Base-by-base conservation (phyloP, 2,329 filamentous ascomycete species). In the Eutypa lata region DNA sequence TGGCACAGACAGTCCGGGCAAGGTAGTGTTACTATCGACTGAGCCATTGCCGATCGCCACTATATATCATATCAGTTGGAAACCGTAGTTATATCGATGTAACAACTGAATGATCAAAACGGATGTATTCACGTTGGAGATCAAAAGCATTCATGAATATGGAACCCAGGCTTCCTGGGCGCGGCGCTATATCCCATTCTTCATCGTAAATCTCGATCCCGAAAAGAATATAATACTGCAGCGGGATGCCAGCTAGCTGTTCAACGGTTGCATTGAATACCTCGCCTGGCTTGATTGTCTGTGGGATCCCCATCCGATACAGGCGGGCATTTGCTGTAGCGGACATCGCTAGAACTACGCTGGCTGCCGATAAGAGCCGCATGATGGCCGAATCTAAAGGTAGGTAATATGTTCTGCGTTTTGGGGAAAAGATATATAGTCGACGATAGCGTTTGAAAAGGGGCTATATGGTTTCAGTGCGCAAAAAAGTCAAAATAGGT, bases 71-170 rank as follows among this genome's bases (percentile, higher is more conserved):
- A 31, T 10, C 26, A 31, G 26, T 10, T n/a, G n/a, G n/a, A n/a
- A n/a, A 31, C 26, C 26, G 8, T 8, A 26, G 14, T 21, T 13
- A 43, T 43, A 50, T 26, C 24, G 22, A 21, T 21, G 38, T 13
- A 6, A 10, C 11, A 22, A 11, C n/a, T 19, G 2, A 44, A 50
- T 45, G 21, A 35, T 18, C 3, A 28, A n/a, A n/a, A n/a, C n/a
- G n/a, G n/a, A n/a, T n/a, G n/a, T n/a, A 48, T 50, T 28, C 19
- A 53, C 50, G 21, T 24, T 50, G 50, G 16, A 51, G 50, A 48
- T 53, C 50, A 14, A 50, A 38, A 19, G 28, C 19, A 19, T 22
- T 26, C 21, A 52, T 21, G 37, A 48, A 18, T 16, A 48, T 48
- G 14, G 43, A 45, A 7, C 53, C 47, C 28, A 53, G 33, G 31